Base-by-base conservation (phyloP, 2,329 filamentous ascomycete genomes). In the Dactylellina parvicollis region DNA sequence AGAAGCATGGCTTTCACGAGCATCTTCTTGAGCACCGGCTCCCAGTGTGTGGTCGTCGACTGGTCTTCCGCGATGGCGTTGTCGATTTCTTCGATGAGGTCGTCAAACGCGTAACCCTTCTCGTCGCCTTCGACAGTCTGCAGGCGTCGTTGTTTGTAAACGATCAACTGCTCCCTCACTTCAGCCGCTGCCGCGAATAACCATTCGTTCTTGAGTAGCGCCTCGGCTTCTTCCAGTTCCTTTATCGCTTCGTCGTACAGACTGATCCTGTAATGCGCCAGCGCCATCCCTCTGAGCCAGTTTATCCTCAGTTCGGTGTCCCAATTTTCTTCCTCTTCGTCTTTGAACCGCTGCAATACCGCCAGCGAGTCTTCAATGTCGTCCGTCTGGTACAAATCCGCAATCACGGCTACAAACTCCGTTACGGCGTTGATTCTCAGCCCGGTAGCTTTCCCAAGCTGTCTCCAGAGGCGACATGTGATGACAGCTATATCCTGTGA, bases 41-140 rank as follows among this genome's bases (percentile, higher is more conserved):
- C 46, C 60, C 52, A 61, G 8, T 50, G 32, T 20, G 32, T 55
- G 3, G 7, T n/a, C 4, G 38, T 47, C 3, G 22, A 10, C 16
- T 57, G 32, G 2, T 59, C 54, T 24, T 59, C 60, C 12, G 26
- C 20, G 12, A 66, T 73, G 9, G 60, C 38, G 5, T 36, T 34
- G 18, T 44, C 54, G 14, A 73, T 44, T 16, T 73, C 69, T 16
- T 73, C 69, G 4, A 73, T 26, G 2, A 73, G 32, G n/a, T 73
- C 69, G 28, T 73, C 69, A 16, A 73, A 61, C n/a, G 69, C 69
- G 16, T 66, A 60, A 14, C 52, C 60, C 20, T 59, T 56, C 10
- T 73, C 60, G 1, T 66, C 47, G 1, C 54, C 60, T 24, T 62
- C 38, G 5, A 73, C 40, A n/a, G 60, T 66, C 4, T 42, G 32